These are phyloP conservation scores for Lactarius vividus DNA, from an alignment of 768 basidiomycete species.

Conservation along the genomic window DNA sequence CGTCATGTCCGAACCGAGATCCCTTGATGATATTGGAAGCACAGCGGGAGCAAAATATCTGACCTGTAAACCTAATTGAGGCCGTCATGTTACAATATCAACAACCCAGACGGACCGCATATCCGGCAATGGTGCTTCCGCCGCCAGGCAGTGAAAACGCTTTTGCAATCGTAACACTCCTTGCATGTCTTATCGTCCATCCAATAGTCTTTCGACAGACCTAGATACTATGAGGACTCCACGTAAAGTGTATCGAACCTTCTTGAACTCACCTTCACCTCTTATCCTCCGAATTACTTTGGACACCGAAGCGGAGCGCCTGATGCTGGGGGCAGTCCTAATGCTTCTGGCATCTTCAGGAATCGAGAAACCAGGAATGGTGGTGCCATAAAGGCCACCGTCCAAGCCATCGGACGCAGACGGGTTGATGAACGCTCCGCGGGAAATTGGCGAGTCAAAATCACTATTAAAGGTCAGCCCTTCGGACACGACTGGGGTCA, in stretches of 20 bases:
- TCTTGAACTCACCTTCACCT: conserved; percentile 66
- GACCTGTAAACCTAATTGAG: conserved; percentile 51
- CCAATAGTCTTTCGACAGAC: conserved; percentile 94
- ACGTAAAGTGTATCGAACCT: conserved; percentile 11
- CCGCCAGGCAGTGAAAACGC: conserved; percentile 90
- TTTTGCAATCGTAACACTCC: conserved; percentile 95
- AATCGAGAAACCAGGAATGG: conserved; percentile 91
- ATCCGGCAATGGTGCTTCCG: conserved; percentile 98
- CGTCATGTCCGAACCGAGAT: conserved; percentile 87
- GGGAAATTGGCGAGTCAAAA: conserved; percentile 57
- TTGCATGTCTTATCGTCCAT: conserved; percentile 97
- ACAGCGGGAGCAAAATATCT: conserved; percentile 97
- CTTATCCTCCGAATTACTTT: conserved; percentile 88
- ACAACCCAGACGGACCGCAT: conserved; percentile 59
- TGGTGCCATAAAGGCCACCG: conserved; percentile 63
- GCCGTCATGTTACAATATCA: neutral
- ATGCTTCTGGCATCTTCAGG: conserved; percentile 88
- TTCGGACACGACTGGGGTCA: conserved; percentile 83
- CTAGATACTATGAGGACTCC: conserved; percentile 38
- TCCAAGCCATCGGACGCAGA: conserved; percentile 53
- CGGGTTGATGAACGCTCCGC: conserved; percentile 47
- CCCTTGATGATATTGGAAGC: conserved; percentile 97
- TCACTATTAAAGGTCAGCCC: conserved; percentile 67
- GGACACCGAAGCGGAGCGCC: conserved; percentile 79
- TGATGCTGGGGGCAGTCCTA: conserved; percentile 66